These are phyloP conservation scores for Pythium rhizo-oryzae DNA, from an alignment of 352 stramenopile genomes.

Conservation along the genomic window DNA sequence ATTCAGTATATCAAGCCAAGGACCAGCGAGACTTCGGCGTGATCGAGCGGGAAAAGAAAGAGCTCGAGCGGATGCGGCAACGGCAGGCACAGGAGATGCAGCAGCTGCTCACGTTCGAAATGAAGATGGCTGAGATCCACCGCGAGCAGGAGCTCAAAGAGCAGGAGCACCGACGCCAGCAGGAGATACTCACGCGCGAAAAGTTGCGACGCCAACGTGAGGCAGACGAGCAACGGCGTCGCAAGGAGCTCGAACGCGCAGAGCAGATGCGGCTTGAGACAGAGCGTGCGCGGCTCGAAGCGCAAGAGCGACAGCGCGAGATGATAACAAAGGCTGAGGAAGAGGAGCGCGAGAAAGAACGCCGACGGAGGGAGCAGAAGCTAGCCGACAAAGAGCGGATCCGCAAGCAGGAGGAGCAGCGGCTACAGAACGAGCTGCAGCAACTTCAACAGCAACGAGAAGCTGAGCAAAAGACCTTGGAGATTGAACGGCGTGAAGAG, in stretches of 20 bases:
- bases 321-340: conserved; percentile 47
- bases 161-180: conserved; percentile 45
- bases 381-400: conserved; percentile 52
- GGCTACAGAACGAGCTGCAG: conserved; percentile 49
- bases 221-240: conserved; percentile 51
- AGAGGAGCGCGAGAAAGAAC: conserved; percentile 55
- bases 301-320: conserved; percentile 49
- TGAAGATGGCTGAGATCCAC: conserved; percentile 60
- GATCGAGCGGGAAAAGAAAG: conserved; percentile 67
- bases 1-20: conserved; percentile 23
- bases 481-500: conserved; percentile 57
- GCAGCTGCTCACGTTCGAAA: conserved; percentile 69
- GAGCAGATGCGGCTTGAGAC: conserved; percentile 57
- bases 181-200: conserved; percentile 46
- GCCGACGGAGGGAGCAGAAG: conserved; percentile 45
- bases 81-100: conserved; percentile 74
- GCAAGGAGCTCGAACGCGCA: conserved; percentile 54
- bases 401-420: conserved; percentile 57
- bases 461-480: conserved; percentile 39
- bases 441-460: conserved; percentile 52
- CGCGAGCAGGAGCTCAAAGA: conserved; percentile 58
- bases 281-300: conserved; percentile 40
- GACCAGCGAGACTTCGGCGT: conserved; percentile 46
- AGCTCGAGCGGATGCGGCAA: conserved; percentile 71
- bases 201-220: conserved; percentile 46